These are phyloP conservation scores for Bryoerythrophyllum caledonicum DNA, from an alignment of 225 moss, liverwort and hornwort species.

Conservation along the genomic window DNA sequence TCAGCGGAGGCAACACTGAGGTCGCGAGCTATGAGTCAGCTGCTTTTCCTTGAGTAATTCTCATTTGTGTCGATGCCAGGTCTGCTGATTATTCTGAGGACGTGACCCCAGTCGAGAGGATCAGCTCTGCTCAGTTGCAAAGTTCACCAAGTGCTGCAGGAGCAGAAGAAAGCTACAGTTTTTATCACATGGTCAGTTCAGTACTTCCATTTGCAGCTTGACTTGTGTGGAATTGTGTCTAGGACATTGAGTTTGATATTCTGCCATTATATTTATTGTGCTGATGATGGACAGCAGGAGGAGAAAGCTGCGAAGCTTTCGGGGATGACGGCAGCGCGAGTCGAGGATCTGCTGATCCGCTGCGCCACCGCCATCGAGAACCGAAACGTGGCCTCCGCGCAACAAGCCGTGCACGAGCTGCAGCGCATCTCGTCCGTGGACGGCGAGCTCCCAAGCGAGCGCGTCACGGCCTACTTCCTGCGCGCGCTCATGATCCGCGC, in stretches of 20 bases:
- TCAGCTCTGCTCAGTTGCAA: neutral
- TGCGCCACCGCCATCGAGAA: slow-evolving; percentile 63
- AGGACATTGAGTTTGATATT: too few species aligned
- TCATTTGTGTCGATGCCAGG: neutral
- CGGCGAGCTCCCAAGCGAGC: slow-evolving; percentile 68
- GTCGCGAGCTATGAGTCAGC: neutral
- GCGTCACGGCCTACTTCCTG: slow-evolving; percentile 68
- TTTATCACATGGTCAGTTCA: neutral
- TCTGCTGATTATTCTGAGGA: neutral
- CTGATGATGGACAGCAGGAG: slow-evolving; percentile 22
- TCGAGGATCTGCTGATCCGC: slow-evolving; percentile 61
- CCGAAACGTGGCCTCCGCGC: slow-evolving; percentile 45
- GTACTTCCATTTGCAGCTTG: neutral
- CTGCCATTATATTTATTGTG: too few species aligned
- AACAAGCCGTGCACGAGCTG: slow-evolving; percentile 56
- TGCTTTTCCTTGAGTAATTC: neutral
- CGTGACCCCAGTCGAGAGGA: neutral
- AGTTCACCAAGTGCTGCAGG: neutral
- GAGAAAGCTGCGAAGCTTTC: slow-evolving; percentile 16
- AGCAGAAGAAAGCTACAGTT: neutral
- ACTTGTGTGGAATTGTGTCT: neutral
- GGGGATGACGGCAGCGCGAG: slow-evolving; percentile 25
- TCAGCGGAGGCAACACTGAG: neutral
- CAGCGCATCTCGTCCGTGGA: slow-evolving; percentile 51
- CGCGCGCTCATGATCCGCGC: slow-evolving; percentile 48